These are phyloP conservation scores for Cyathus striatus DNA, from an alignment of 768 basidiomycete species.

Conservation along the genomic window DNA sequence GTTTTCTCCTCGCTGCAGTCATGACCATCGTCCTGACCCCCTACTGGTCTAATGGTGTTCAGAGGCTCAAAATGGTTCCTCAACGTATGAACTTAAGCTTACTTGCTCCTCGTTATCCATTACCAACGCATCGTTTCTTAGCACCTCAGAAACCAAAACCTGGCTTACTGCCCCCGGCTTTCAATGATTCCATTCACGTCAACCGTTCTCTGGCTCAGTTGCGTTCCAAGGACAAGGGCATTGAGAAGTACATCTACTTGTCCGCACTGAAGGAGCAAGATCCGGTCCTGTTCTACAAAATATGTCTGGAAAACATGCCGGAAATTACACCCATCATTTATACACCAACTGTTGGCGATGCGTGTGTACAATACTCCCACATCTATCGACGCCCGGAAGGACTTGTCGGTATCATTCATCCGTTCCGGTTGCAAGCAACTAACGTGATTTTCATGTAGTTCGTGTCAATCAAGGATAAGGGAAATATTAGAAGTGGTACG, in stretches of 20 bases:
- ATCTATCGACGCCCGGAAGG: slow-evolving; percentile 76
- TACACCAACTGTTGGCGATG: slow-evolving; percentile 90
- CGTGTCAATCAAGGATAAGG: slow-evolving; percentile 80
- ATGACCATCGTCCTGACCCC: slow-evolving; percentile 69
- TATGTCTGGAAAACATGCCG: slow-evolving; percentile 67
- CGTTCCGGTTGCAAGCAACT: slow-evolving; percentile 5
- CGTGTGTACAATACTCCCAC: slow-evolving; percentile 78
- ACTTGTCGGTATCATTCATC: slow-evolving; percentile 39
- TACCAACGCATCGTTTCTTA: slow-evolving; percentile 15
- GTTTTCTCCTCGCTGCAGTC: slow-evolving; percentile 5
- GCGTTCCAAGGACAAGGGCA: slow-evolving; percentile 63
- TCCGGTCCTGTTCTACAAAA: slow-evolving; percentile 69
- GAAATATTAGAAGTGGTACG: slow-evolving; percentile 56
- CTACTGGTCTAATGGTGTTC: slow-evolving; percentile 65
- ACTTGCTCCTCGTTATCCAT: slow-evolving; percentile 4
- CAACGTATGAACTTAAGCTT: slow-evolving; percentile 42
- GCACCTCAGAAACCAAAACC: slow-evolving; percentile 37
- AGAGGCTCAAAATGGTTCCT: slow-evolving; percentile 59
- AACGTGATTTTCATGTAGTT: slow-evolving; percentile 34
- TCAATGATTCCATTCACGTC: slow-evolving; percentile 47
- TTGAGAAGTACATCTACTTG: slow-evolving; percentile 87
- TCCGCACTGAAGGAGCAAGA: slow-evolving; percentile 70
- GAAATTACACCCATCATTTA: slow-evolving; percentile 81
- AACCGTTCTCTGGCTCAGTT: slow-evolving; percentile 64
- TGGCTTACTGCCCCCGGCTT: slow-evolving; percentile 58